Base-by-base conservation (phyloP, 2,329 filamentous ascomycete genomes). In the Penicillium concentricum region DNA sequence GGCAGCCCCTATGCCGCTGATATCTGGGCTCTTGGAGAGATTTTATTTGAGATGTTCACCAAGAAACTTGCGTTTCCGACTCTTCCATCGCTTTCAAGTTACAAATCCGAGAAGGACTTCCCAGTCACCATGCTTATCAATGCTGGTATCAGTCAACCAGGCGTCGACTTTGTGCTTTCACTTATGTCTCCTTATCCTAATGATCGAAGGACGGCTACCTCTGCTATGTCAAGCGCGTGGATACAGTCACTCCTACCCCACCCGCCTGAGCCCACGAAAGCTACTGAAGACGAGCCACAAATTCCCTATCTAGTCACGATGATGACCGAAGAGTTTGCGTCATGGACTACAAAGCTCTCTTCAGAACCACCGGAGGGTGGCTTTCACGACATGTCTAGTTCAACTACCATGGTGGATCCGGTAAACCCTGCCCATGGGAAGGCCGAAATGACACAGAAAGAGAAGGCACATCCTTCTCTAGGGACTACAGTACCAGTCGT, bases 21-120 rank as follows among this genome's bases (percentile, higher is more conserved):
- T 30, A 58, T 58, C 2, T 58, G 56, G 56, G 39, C 39, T n/a
- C 41, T 58, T 9, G 51, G 56, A 12, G 51, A 42, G 18, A 55
- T 54, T n/a, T 8, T 45, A 6, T 55, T 47, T 26, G 20, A 58
- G 15, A 47, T 55, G 1, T n/a, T 55, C 9, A 34, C 44, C 44
- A 47, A 35, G n/a, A 35, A 47, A 13, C 30, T n/a, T 22, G 44
- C 44, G 15, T 47, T 47, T 32, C 12, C 26, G 18, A 47, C 18
- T 16, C n/a, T 5, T 6, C 16, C 16, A 18, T 32, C 20, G 26
- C 44, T 47, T 47, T 18, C 44, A 32, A 18, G 2, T 22, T 47
- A 22, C 26, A 43, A 43, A 10, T 5, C 22, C 7, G 7, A 43
- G 20, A 13, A 26, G 22, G 22, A 43, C 22, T 43, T 43, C 41